These are phyloP conservation scores for Herpetospermum pedunculosum DNA, from an alignment of 306 rosid genomes.

Conservation along the genomic window DNA sequence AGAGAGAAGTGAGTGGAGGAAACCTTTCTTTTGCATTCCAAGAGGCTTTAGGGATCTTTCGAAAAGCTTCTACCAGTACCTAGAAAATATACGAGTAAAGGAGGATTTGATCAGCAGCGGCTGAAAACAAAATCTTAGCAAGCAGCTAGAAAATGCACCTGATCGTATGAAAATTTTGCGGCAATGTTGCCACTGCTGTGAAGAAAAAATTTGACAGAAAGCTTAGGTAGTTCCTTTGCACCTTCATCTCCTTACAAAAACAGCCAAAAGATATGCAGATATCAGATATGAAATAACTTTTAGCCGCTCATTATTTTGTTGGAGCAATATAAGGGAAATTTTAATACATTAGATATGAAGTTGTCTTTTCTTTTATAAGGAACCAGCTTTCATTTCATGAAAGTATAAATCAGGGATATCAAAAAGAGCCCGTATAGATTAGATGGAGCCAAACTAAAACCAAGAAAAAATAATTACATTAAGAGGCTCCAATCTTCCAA, in stretches of 20 bases:
- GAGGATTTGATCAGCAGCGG: neutral
- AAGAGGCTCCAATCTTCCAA: neutral
- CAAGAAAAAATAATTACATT: neutral
- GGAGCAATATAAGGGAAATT: neutral
- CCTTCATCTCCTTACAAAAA: conserved; percentile 29
- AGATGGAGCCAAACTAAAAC: neutral
- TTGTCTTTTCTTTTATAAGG: neutral
- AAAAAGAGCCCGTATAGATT: neutral
- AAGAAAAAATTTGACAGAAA: conserved; percentile 56
- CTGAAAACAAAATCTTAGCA: neutral
- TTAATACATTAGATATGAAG: neutral
- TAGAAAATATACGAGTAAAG: conserved; percentile 9
- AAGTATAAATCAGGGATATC: neutral
- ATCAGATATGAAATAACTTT: neutral
- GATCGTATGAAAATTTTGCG: conserved; percentile 60
- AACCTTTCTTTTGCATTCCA: conserved; percentile 85
- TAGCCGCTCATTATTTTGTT: neutral
- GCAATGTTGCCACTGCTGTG: conserved; percentile 70
- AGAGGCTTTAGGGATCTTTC: conserved; percentile 52
- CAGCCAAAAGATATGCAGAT: neutral
- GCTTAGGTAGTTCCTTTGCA: conserved; percentile 34
- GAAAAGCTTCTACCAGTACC: conserved; percentile 51
- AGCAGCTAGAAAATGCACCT: conserved; percentile 31
- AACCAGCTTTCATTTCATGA: neutral
- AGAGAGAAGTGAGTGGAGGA: neutral